Evolutionary conservation across 148 eudicot genomes (phyloP).

Genomic region (Rhododendron molle): DNA sequence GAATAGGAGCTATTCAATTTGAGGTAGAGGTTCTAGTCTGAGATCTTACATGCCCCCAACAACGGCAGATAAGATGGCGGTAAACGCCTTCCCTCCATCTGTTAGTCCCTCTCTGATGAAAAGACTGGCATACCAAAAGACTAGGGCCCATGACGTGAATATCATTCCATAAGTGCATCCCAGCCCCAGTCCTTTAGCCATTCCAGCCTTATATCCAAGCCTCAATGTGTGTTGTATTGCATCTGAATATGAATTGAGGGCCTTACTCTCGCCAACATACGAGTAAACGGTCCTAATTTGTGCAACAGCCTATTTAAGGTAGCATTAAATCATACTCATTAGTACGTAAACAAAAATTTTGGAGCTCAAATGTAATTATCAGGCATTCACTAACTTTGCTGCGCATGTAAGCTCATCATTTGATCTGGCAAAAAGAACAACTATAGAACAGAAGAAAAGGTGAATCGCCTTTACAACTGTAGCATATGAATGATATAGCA

Average conservation of each 20-base stretch:
- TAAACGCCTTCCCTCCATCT: slow-evolving; percentile 99
- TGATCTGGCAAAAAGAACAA: no score
- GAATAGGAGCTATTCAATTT: not conserved
- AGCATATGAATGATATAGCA: no score
- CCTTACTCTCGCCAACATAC: slow-evolving; percentile 87
- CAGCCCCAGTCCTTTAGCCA: slow-evolving; percentile 96
- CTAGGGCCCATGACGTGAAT: slow-evolving; percentile 98
- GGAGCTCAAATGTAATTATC: no score
- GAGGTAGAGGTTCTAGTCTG: not conserved
- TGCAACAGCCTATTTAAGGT: slow-evolving; percentile 69
- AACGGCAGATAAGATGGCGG: slow-evolving; percentile 95
- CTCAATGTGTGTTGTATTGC: slow-evolving; percentile 86
- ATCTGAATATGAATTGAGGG: slow-evolving; percentile 85
- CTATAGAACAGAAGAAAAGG: no score
- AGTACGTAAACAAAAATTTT: no score
- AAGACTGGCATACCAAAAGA: slow-evolving; percentile 99
- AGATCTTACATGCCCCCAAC: slow-evolving; percentile 97
- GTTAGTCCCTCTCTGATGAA: slow-evolving; percentile 93
- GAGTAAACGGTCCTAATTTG: slow-evolving; percentile 98
- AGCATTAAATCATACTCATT: not conserved
- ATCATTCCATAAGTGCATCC: slow-evolving; percentile 98
- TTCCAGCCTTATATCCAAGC: slow-evolving; percentile 97
- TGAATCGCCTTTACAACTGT: no score
- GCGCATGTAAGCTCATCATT: no score
- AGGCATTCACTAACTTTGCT: no score